Base-by-base conservation (phyloP, 257 asterid genomes). In the Verbena officinalis region DNA sequence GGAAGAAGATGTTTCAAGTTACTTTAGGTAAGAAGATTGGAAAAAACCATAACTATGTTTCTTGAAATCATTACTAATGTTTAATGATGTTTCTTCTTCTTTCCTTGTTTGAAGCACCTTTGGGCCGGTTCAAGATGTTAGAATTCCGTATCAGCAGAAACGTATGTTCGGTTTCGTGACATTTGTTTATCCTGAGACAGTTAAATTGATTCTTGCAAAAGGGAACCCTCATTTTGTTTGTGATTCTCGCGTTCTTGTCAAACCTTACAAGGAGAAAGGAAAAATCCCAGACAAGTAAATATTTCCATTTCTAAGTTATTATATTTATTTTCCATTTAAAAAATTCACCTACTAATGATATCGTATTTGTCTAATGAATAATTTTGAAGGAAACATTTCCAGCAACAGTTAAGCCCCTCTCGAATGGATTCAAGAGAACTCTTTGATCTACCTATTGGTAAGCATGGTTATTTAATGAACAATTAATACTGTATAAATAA, bases 91-190 rank as follows among this genome's bases (percentile, higher is more conserved):
- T 79, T 60, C 10, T 66, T 68, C 22, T 73, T 67, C 30, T 17
- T n/a, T 45, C 52, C 20, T 33, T 46, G 54, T 70, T 71, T 68
- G 14, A 24, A 92, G 98, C 61, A 83, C 65, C 67, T 92, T 73
- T 70, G 98, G 98, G 49, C 96, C 95, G 0, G 98, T 92, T 61
- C 90, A 89, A 66, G 97, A 89, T 81, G 98, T 92, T 66, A 76
- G 98, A 74, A 92, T 92, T 59, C 98, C 98, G 0, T 83, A 83
- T 77, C 98, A 92, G 84, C 91, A 86, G 64, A 92, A 87, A 70
- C 77, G 98, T 3, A 92, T 91, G 98, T 91, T 89, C 65, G 98
- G 98, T 9, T 91, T 91, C 58, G 96, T 91, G n/a, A 86, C 98
- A 0, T 89, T 91, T 81, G 77, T 74, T 71, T 83, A 75, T 63